Evolutionary conservation across 2,329 filamentous ascomycete genomes (phyloP), one percentile per base, ranked within the genome.

Genomic region (Nigrospora osmanthi): DNA sequence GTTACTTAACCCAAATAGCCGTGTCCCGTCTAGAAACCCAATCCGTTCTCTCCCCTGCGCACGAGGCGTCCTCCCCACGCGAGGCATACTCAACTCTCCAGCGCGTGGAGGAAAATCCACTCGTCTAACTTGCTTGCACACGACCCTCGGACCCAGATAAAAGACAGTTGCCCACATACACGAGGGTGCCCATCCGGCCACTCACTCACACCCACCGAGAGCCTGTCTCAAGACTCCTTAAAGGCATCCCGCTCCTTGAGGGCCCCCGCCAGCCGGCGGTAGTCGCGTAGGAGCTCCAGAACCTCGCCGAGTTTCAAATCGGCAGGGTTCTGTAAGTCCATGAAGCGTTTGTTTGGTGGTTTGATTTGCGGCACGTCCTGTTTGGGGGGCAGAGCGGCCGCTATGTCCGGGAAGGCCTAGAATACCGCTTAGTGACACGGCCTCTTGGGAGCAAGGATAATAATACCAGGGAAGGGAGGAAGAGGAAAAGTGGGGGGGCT

Each of bases 261-360:
- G 10, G 77, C 78, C 28, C 71, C 71, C 0, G 85, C 85, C 39
- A 91, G 65, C 43, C 87, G 72, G 54, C 86, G 78, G 57, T 91
- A 91, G 61, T 91, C 87, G 45, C 79, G 73, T 17, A 91, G 64
- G 40, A 91, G 66, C 45, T 85, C 78, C 19, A 84, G 65, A 15
- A 91, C 81, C 55, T 91, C 87, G n/a, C 80, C 78, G 23, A 91
- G 68, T 45, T 74, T 81, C 28, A 91, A 69, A 39, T 91, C 86
- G 0, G 76, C 76, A 0, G 83, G 81, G 58, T 82, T 82, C 55
- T 85, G 73, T 45, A 85, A 62, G 54, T 88, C 83, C 68, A 90
- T 75, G 60, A 90, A 90, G 42, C 81, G 78, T 60, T 81, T 78
- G 51, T 83, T 81, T 0, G 86, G 85, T 23, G 84, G 84, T 7